Conservation (phyloP, 169 alveolate genomes). For the Cystoisospora suis region DNA sequence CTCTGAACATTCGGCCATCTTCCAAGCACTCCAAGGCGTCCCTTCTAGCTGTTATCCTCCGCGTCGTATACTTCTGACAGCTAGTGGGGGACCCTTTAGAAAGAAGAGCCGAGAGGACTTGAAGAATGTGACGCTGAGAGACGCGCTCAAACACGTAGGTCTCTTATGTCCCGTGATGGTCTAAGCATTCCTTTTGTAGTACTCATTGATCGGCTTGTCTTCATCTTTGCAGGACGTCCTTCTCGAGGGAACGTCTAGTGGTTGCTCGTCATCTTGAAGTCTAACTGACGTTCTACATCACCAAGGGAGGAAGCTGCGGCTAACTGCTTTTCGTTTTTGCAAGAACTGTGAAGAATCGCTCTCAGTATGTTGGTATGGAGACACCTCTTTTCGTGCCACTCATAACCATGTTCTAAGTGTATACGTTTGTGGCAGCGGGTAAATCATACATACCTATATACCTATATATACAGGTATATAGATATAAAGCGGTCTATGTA, state of each 20-base stretch:
- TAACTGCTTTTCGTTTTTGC: no score
- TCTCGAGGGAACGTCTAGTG: no score
- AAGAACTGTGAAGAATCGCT: no score
- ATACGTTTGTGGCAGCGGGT: no score
- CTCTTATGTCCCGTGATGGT: no score
- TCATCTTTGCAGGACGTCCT: background rate
- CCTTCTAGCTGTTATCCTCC: conserved; percentile 19
- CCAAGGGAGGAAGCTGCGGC: no score
- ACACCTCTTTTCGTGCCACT: background rate
- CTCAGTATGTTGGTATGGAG: background rate
- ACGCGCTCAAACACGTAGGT: conserved; percentile 63
- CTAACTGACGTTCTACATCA: no score
- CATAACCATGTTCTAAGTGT: no score
- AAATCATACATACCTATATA: no score
- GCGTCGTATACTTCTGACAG: conserved; percentile 45
- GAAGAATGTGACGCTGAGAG: conserved; percentile 36
- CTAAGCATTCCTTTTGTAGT: background rate
- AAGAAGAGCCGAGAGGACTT: conserved; percentile 53
- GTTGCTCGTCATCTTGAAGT: no score
- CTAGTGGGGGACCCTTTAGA: conserved; percentile 67
- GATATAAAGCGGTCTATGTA: no score
- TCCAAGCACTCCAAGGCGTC: conserved; percentile 78
- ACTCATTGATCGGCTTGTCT: background rate
- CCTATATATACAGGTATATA: no score
- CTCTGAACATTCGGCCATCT: conserved; percentile 87